Conservation (phyloP, 129 eudicot species). For the Flaveria ramosissima region DNA sequence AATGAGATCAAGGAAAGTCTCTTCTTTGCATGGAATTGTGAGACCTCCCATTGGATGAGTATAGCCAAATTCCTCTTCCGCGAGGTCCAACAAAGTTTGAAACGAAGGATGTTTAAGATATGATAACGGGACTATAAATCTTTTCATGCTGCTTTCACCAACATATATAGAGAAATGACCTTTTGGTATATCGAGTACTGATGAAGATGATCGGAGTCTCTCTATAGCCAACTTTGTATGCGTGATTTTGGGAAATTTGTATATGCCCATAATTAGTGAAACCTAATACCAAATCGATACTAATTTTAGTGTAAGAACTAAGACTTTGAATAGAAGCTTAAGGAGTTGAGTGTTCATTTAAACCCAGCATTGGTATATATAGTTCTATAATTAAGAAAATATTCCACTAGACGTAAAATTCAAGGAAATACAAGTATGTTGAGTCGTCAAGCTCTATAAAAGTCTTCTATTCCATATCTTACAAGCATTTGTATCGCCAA, state of each 20-base stretch:
- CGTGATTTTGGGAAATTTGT: conserved; percentile 20
- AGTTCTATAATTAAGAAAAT: too few relatives aligned
- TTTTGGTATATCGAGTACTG: background rate
- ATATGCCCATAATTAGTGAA: conserved; percentile 1
- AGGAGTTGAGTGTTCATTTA: background rate
- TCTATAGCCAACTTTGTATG: background rate
- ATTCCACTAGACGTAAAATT: too few relatives aligned
- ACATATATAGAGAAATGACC: conserved; percentile 15
- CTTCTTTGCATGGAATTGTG: conserved; percentile 30
- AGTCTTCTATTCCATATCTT: too few relatives aligned
- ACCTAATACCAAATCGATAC: background rate
- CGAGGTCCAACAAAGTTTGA: background rate
- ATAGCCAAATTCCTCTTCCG: conserved; percentile 27
- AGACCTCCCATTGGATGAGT: conserved; percentile 36
- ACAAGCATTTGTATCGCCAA: too few relatives aligned
- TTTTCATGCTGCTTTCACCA: conserved; percentile 19
- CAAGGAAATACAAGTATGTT: too few relatives aligned
- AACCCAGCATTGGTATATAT: too few relatives aligned
- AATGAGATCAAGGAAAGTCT: conserved; percentile 26
- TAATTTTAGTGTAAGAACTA: background rate
- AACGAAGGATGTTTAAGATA: conserved; percentile 29
- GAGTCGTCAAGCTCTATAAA: too few relatives aligned
- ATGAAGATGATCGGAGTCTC: background rate
- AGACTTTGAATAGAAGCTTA: background rate
- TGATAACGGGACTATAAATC: conserved; percentile 25